Evolutionary conservation across 2,329 filamentous ascomycete species (phyloP).

Genomic region (Penicillium sp.): DNA sequence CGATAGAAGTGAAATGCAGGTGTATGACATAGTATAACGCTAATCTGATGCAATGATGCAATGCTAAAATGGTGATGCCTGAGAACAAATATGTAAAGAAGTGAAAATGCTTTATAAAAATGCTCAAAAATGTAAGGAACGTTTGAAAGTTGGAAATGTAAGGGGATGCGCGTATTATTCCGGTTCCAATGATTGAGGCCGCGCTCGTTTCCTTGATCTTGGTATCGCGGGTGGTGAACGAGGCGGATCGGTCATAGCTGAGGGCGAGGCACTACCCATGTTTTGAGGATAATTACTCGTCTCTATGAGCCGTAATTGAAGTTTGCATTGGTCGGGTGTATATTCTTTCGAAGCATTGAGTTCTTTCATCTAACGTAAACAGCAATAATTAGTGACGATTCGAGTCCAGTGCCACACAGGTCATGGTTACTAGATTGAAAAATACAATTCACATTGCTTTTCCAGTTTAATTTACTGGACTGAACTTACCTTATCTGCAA

Average conservation of each 20-base stretch:
- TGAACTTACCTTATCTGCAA: constrained; percentile 39
- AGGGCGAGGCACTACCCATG: constrained; percentile 14
- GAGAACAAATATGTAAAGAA: background rate
- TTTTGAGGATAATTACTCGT: constrained; percentile 17
- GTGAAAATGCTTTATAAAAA: background rate
- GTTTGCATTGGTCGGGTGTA: constrained; percentile 38
- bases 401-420: background rate
- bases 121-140: background rate
- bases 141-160: background rate
- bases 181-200: background rate
- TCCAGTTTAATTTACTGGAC: background rate
- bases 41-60: background rate
- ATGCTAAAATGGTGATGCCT: background rate
- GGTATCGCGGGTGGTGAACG: constrained; percentile 11
- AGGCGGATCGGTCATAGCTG: constrained; percentile 25
- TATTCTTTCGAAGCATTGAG: constrained; percentile 35
- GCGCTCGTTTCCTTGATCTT: constrained; percentile 11
- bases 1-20: background rate
- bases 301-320: constrained; percentile 32
- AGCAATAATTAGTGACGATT: background rate
- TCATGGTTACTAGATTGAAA: background rate
- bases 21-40: background rate
- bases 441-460: background rate
- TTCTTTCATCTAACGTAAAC: constrained; percentile 31
- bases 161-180: background rate